Conservation (phyloP, 805 yeast species). For the Candida boidinii region DNA sequence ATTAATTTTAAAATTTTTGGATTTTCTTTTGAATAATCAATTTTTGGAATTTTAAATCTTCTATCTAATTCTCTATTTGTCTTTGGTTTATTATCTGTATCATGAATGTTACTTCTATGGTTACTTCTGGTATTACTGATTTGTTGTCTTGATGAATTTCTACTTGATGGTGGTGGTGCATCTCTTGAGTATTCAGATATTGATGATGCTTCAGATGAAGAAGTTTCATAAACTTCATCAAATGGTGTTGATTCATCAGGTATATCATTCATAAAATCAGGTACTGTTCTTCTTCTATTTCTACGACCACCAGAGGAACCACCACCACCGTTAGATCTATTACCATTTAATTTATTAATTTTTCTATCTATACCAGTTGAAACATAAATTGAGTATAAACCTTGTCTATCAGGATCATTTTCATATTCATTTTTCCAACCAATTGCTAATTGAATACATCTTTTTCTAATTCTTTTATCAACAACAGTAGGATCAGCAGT, state of each 20-base stretch:
- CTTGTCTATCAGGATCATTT: slow-evolving; percentile 39
- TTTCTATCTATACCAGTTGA: slow-evolving; percentile 28
- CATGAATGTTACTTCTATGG: not conserved
- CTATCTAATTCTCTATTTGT: slow-evolving; percentile 31
- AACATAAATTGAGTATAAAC: slow-evolving; percentile 38
- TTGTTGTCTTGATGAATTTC: not conserved
- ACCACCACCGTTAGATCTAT: not conserved
- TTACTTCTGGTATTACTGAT: not conserved
- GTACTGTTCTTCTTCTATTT: slow-evolving; percentile 11
- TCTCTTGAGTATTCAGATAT: not conserved
- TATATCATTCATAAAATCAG: slow-evolving; percentile 43
- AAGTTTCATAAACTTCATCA: slow-evolving; percentile 21
- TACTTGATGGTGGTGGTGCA: slow-evolving; percentile 2
- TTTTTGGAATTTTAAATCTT: slow-evolving; percentile 55
- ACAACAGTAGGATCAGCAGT: slow-evolving; percentile 27
- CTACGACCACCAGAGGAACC: no score
- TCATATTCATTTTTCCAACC: slow-evolving; percentile 61
- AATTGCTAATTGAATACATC: slow-evolving; percentile 40
- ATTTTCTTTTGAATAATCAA: slow-evolving; percentile 60
- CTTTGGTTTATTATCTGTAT: slow-evolving; percentile 6
- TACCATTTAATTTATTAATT: slow-evolving; percentile 3
- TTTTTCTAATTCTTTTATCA: slow-evolving; percentile 35
- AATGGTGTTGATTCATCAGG: slow-evolving; percentile 35
- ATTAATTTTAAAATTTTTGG: slow-evolving; percentile 62
- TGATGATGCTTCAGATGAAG: slow-evolving; percentile 10